Evolutionary conservation across 768 basidiomycete genomes (phyloP).

Genomic region (Panus rudis): DNA sequence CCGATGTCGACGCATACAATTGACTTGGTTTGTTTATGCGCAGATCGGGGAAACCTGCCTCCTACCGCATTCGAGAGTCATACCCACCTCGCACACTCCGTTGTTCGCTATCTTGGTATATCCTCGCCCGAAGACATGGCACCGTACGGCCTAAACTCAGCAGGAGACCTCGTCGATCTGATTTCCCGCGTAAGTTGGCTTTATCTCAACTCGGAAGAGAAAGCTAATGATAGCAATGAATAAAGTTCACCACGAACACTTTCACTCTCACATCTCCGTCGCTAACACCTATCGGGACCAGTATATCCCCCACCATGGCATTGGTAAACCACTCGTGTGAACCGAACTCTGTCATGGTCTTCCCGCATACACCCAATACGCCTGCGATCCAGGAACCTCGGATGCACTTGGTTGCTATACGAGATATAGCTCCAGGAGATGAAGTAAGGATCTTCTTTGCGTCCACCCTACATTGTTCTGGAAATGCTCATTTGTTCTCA

Average conservation of each 20-base stretch:
- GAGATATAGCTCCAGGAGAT: constrained; percentile 53
- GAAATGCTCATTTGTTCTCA: constrained; percentile 21
- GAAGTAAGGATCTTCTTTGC: constrained; percentile 43
- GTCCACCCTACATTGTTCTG: constrained; percentile 1
- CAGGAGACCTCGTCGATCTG: constrained; percentile 59
- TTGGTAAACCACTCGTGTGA: constrained; percentile 85
- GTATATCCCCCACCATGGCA: constrained; percentile 74
- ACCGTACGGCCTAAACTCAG: constrained; percentile 47
- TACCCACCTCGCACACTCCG: constrained; percentile 64
- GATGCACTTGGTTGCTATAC: constrained; percentile 70
- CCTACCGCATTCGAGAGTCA: constrained; percentile 46
- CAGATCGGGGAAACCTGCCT: constrained; percentile 54
- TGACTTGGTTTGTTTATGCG: constrained; percentile 1
- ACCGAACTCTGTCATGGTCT: constrained; percentile 89
- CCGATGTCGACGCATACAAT: not conserved
- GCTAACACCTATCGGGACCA: constrained; percentile 74
- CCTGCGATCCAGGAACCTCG: constrained; percentile 44
- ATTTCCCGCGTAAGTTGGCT: constrained; percentile 56
- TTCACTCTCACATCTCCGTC: constrained; percentile 78
- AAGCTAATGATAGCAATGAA: too few relatives aligned
- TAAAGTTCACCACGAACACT: constrained; percentile 85
- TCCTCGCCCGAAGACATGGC: constrained; percentile 52
- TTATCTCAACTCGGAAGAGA: not conserved
- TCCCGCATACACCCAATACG: constrained; percentile 48
- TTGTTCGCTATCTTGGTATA: constrained; percentile 65